A percentile compares a stretch with the other conserved stretches of the same genome.
phyloP scores from a whole-genome alignment of 805 yeast species.

The Hanseniaspora osmophila region DNA sequence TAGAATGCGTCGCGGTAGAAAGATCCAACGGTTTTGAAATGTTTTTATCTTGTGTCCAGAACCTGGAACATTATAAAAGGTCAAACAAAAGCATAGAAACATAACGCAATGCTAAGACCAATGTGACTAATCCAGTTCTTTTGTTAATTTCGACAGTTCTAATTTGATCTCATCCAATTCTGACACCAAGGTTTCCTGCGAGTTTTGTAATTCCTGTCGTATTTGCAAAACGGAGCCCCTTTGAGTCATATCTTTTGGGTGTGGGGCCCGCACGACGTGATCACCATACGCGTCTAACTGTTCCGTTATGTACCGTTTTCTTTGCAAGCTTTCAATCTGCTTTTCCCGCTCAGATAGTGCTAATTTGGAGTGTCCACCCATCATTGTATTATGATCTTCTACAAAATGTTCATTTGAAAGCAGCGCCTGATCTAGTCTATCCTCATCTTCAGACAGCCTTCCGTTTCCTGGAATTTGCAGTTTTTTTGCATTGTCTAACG shows the following conservation, averaged over 20 bases:
- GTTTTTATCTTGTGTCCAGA: too few species aligned
- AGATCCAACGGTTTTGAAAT: too few species aligned
- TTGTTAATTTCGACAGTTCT: too few species aligned
- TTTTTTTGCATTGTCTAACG: background rate
- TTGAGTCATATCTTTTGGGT: background rate
- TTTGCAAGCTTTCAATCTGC: constrained; percentile 4
- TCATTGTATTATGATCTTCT: constrained; percentile 5
- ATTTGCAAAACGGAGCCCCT: background rate
- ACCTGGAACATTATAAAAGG: too few species aligned
- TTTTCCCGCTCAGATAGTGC: constrained; percentile 13
- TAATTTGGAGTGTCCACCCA: constrained; percentile 10
- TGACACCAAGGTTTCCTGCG: too few species aligned
- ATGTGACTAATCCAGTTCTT: too few species aligned
- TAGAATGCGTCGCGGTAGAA: too few species aligned
- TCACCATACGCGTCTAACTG: background rate
- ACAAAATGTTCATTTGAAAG: constrained; percentile 8
- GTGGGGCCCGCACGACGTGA: background rate
- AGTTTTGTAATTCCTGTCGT: too few species aligned
- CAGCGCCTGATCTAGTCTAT: background rate
- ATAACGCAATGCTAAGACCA: too few species aligned
- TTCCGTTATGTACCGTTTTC: constrained; percentile 8
- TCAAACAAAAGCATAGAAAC: too few species aligned
- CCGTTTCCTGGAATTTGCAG: too few species aligned
- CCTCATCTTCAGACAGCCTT: background rate
- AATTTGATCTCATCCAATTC: too few species aligned